These are phyloP conservation scores for Aspergillus phoenicis DNA, from an alignment of 2,329 filamentous ascomycete genomes.

Conservation along the genomic window DNA sequence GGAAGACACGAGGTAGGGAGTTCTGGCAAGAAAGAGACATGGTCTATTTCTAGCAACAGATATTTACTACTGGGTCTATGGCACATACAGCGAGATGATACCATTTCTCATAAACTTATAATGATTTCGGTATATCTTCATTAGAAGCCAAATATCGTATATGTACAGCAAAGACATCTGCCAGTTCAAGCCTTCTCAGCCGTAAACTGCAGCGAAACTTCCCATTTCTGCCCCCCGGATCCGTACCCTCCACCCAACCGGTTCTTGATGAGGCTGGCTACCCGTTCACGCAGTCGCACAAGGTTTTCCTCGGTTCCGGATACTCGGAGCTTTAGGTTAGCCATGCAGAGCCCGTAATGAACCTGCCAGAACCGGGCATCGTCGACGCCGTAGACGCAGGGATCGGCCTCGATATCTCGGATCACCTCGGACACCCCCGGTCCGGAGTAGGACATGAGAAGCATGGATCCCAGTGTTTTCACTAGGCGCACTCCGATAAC, in stretches of 20 bases:
- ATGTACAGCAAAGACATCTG: not conserved
- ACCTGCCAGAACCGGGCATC: constrained; percentile 98
- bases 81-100: too few species aligned
- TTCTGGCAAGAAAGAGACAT: too few species aligned
- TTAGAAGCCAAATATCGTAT: not conserved
- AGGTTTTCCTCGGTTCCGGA: constrained; percentile 71
- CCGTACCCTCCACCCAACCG: constrained; percentile 87
- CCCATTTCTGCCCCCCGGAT: constrained; percentile 78
- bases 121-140: not conserved
- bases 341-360: constrained; percentile 95
- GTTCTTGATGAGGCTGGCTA: constrained; percentile 79
- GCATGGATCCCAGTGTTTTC: constrained; percentile 84
- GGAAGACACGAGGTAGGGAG: too few species aligned
- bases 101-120: not conserved
- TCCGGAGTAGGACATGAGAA: constrained; percentile 83
- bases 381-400: constrained; percentile 73
- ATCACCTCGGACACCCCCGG: constrained; percentile 71
- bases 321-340: constrained; percentile 81
- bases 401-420: constrained; percentile 79
- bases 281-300: constrained; percentile 71
- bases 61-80: too few species aligned
- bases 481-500: constrained; percentile 80
- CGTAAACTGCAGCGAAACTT: constrained; percentile 83
- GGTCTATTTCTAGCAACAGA: too few species aligned
- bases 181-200: constrained; percentile 49